Evolutionary conservation across 139 green algal genomes (phyloP).

Genomic region (Coccomyxa sp.): DNA sequence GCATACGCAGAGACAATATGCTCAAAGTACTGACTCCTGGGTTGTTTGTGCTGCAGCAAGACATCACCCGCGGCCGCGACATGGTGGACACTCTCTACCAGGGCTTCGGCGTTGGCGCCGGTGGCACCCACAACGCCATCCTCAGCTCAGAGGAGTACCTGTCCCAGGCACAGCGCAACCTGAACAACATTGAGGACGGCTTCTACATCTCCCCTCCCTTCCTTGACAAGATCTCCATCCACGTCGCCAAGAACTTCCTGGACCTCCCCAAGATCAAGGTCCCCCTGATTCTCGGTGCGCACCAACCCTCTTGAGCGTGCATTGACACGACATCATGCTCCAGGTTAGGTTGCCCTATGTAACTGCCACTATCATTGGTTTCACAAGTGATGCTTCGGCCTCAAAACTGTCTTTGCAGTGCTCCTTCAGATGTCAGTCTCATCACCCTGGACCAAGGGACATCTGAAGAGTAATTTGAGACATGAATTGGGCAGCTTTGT

Average conservation of each 20-base stretch:
- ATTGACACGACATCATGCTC: too few relatives aligned
- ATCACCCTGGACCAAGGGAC: too few relatives aligned
- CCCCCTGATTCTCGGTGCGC: slow-evolving; percentile 17
- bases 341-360: too few relatives aligned
- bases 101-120: slow-evolving; percentile 51
- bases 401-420: too few relatives aligned
- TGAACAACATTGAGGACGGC: slow-evolving; percentile 90
- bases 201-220: slow-evolving; percentile 98
- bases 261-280: slow-evolving; percentile 85
- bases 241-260: slow-evolving; percentile 98
- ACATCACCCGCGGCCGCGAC: slow-evolving; percentile 86
- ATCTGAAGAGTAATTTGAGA: too few relatives aligned
- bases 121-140: slow-evolving; percentile 87
- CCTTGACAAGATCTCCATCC: slow-evolving; percentile 94
- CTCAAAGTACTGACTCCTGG: not conserved
- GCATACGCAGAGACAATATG: not conserved
- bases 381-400: too few relatives aligned
- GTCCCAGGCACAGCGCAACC: slow-evolving; percentile 48
- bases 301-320: not conserved
- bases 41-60: slow-evolving; percentile 62
- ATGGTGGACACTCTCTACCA: slow-evolving; percentile 97
- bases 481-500: too few relatives aligned
- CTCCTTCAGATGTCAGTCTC: too few relatives aligned
- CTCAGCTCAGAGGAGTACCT: slow-evolving; percentile 89
- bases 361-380: too few relatives aligned